A percentile compares a stretch with the other conserved stretches of the same genome.
Conservation (phyloP, 768 basidiomycete species). For the Collybia nuda region DNA sequence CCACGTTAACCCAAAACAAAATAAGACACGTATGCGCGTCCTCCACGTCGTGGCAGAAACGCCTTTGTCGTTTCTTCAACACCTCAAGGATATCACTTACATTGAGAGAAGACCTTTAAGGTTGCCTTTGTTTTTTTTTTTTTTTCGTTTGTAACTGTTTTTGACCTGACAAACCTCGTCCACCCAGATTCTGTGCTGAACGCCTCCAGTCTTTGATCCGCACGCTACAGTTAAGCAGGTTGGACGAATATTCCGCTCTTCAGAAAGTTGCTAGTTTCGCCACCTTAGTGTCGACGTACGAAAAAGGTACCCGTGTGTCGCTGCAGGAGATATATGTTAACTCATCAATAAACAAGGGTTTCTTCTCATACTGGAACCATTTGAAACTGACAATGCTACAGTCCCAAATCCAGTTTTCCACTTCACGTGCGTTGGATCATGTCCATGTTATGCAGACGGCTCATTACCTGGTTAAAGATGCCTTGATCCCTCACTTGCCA, state of each 20-base stretch:
- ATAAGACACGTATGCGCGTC: conserved; percentile 97
- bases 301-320: conserved; percentile 67
- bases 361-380: conserved; percentile 94
- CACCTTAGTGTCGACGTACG: conserved; percentile 95
- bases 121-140: conserved; percentile 39
- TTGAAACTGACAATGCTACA: conserved; percentile 97
- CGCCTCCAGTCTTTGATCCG: conserved; percentile 91
- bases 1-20: too few species aligned
- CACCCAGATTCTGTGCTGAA: conserved; percentile 88
- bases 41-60: conserved; percentile 99
- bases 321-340: conserved; percentile 3
- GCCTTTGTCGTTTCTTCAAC: conserved; percentile 93
- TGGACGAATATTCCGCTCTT: conserved; percentile 90
- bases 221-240: conserved; percentile 82
- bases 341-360: conserved; percentile 59
- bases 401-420: conserved; percentile 99
- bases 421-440: conserved; percentile 66
- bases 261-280: conserved; percentile 97
- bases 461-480: conserved; percentile 55
- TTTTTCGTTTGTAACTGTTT: neutral
- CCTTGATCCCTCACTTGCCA: conserved; percentile 95
- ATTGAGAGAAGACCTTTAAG: conserved; percentile 92
- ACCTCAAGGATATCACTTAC: conserved; percentile 98
- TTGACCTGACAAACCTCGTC: conserved; percentile 1
- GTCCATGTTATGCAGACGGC: conserved; percentile 3